Percentiles rank a stretch among this genome's conserved stretches.
Conservation (phyloP, 2,329 filamentous ascomycete genomes). For the Endoconidiophora polonica region DNA sequence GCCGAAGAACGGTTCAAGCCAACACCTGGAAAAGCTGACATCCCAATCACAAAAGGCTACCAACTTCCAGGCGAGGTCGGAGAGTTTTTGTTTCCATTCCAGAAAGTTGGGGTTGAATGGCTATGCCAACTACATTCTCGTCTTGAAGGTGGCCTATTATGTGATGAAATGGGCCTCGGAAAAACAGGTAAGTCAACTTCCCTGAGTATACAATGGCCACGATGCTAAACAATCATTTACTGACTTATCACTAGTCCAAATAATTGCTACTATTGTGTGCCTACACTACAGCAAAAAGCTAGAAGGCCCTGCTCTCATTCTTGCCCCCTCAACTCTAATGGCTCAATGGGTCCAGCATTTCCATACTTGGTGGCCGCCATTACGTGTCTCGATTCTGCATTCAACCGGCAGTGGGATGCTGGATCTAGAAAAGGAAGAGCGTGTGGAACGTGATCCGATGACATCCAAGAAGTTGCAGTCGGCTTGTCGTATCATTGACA, state of each 20-base stretch:
- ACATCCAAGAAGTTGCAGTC: slow-evolving; percentile 40
- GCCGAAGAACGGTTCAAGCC: slow-evolving; percentile 65
- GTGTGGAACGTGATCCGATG: slow-evolving; percentile 30
- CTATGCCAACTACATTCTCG: slow-evolving; percentile 82
- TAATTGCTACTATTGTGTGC: slow-evolving; percentile 67
- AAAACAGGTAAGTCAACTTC: slow-evolving; percentile 44
- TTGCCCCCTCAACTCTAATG: slow-evolving; percentile 86
- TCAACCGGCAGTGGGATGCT: slow-evolving; percentile 95
- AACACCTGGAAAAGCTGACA: slow-evolving; percentile 66
- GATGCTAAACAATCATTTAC: not conserved
- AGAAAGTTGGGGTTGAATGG: slow-evolving; percentile 95
- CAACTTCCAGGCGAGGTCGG: slow-evolving; percentile 84
- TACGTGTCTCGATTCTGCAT: slow-evolving; percentile 87
- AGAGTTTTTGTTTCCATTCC: slow-evolving; percentile 85
- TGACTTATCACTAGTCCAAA: slow-evolving; percentile 25
- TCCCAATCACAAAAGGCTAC: slow-evolving; percentile 56
- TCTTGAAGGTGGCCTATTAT: slow-evolving; percentile 81
- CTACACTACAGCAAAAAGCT: slow-evolving; percentile 83
- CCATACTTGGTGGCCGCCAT: slow-evolving; percentile 97
- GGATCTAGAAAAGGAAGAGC: slow-evolving; percentile 49
- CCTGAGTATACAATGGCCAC: not conserved
- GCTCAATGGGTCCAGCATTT: slow-evolving; percentile 98
- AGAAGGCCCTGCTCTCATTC: slow-evolving; percentile 70
- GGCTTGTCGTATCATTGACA: slow-evolving; percentile 65
- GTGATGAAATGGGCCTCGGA: slow-evolving; percentile 97